These are phyloP conservation scores for Mortierella sp. DNA, from an alignment of 371 early-diverging fungal genomes.

Conservation along the genomic window DNA sequence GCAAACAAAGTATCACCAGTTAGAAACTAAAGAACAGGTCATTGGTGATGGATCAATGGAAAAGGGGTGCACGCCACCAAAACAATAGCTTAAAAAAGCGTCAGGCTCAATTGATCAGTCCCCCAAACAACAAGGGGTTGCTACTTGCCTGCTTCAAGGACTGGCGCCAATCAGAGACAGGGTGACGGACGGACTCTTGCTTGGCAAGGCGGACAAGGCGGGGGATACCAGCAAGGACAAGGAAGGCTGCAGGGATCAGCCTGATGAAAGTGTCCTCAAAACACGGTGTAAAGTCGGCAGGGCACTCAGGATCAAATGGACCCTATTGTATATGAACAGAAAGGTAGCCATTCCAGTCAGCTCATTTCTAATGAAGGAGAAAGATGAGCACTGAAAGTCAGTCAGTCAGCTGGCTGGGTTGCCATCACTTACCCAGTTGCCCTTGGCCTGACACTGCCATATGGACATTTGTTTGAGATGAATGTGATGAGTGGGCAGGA, in stretches of 20 bases:
- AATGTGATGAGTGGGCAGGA: neutral
- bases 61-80: neutral
- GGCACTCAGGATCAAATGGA: slow-evolving; percentile 69
- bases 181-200: slow-evolving; percentile 53
- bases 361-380: neutral
- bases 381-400: neutral
- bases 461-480: slow-evolving; percentile 29
- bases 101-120: neutral
- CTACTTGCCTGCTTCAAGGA: slow-evolving; percentile 66
- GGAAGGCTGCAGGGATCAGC: slow-evolving; percentile 62
- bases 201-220: slow-evolving; percentile 63
- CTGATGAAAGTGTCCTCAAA: slow-evolving; percentile 77
- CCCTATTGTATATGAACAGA: slow-evolving; percentile 63
- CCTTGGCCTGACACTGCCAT: slow-evolving; percentile 43
- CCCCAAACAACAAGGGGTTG: neutral
- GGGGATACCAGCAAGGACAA: slow-evolving; percentile 65
- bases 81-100: slow-evolving; percentile 2
- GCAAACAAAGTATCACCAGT: neutral
- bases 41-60: neutral
- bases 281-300: slow-evolving; percentile 82
- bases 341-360: neutral
- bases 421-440: slow-evolving; percentile 27
- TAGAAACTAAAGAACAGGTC: neutral
- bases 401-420: neutral
- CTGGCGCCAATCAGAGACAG: slow-evolving; percentile 66